Evolutionary conservation across 306 rosid genomes (phyloP), one percentile per base, ranked within the genome.

Genomic region (Luffa acutangula): DNA sequence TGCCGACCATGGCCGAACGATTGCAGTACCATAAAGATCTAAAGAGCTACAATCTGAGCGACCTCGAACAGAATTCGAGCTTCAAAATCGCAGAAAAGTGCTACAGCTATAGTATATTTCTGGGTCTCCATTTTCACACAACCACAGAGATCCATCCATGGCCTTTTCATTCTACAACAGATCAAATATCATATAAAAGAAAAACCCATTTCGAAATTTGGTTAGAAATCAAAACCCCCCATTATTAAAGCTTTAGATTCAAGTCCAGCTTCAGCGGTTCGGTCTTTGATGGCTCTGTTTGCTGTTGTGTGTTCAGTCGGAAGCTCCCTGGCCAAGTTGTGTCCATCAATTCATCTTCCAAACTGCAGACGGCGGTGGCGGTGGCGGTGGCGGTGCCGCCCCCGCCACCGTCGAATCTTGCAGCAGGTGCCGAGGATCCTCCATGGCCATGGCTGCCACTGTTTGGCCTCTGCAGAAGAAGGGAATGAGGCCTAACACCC

Each of bases 401-500:
- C 4, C 20, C 25, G n/a, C 20, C 20, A 1, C 5, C 11, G 11
- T 21, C 20, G 21, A 71, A 71, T 57, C 76, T 71, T 46, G 58
- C 51, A 4, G 45, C 51, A 39, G 74, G 17, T 2, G 74, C 74
- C 15, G 74, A 2, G 12, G 76, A 71, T 71, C 42, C 71, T 10
- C 53, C 80, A 58, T 21, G 76, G 37, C 9, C 15, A 69, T 41
- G 41, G 71, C 82, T 86, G 37, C 85, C 87, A 77, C 90, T 87
- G 82, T 82, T 78, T 65, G 88, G 86, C 86, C 87, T 90, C 78
- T 92, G 91, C 76, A 88, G 84, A 25, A 6, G 71, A 64, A 91
- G 86, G 53, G 98, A 85, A 80, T 94, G 98, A 3, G 98, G 89
- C 70, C 80, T 89, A 9, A 92, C 91, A 4, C 88, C 86, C 36